These are phyloP conservation scores for Trifolium pratense DNA, from an alignment of 306 rosid species.

Conservation along the genomic window DNA sequence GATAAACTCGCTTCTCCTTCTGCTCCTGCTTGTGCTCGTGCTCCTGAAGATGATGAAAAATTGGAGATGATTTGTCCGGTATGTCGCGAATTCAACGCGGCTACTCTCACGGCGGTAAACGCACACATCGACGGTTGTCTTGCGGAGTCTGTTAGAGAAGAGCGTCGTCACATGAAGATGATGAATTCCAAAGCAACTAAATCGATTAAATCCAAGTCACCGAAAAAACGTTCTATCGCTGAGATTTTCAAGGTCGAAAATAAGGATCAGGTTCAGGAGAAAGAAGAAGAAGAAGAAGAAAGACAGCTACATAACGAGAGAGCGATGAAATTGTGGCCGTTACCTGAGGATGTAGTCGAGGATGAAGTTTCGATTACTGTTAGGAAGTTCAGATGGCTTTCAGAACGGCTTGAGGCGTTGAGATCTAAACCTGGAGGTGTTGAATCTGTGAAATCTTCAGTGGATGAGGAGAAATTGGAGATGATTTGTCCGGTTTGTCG, in stretches of 20 bases:
- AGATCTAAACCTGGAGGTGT: slow-evolving; percentile 48
- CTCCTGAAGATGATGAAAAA: slow-evolving; percentile 42
- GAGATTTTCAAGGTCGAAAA: slow-evolving; percentile 67
- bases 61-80: slow-evolving; percentile 74
- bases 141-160: slow-evolving; percentile 52
- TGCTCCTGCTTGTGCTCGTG: background rate
- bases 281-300: background rate
- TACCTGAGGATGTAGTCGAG: background rate
- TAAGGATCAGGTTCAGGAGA: background rate
- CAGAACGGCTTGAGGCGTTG: slow-evolving; percentile 59
- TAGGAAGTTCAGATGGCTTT: slow-evolving; percentile 77
- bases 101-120: slow-evolving; percentile 65
- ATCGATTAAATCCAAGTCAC: slow-evolving; percentile 41
- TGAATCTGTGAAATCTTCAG: slow-evolving; percentile 28
- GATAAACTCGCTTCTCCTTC: slow-evolving; percentile 13
- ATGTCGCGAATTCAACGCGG: slow-evolving; percentile 61
- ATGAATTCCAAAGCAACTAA: slow-evolving; percentile 38
- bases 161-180: slow-evolving; percentile 49
- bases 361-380: slow-evolving; percentile 62
- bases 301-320: too few relatives aligned
- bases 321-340: slow-evolving; percentile 43
- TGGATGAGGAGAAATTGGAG: slow-evolving; percentile 50
- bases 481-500: slow-evolving; percentile 80
- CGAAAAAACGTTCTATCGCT: slow-evolving; percentile 84
- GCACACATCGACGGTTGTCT: slow-evolving; percentile 72